Conservation (phyloP, 169 alveolate species). For the Eimeria brunetti region DNA sequence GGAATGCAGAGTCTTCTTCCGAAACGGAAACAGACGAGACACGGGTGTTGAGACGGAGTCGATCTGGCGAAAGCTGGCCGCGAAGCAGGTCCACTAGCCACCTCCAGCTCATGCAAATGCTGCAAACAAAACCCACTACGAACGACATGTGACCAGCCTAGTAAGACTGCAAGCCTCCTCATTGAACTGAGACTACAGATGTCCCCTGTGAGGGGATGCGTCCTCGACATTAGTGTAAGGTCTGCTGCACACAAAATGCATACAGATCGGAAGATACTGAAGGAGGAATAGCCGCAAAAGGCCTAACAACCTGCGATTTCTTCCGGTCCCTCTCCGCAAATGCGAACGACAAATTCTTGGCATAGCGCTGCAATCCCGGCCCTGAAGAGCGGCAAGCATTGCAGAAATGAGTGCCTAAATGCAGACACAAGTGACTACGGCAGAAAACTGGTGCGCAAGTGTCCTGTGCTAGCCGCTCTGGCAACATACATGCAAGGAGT, state of each 20-base stretch:
- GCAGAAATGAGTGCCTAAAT: background rate
- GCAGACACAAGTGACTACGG: background rate
- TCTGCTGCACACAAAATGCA: background rate
- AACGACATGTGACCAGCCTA: background rate
- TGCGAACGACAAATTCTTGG: slow-evolving; percentile 45
- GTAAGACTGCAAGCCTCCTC: background rate
- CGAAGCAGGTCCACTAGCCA: slow-evolving; percentile 73
- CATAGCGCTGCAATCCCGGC: slow-evolving; percentile 74
- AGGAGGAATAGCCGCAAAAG: slow-evolving; percentile 64
- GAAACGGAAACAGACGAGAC: slow-evolving; percentile 64
- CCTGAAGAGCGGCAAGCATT: background rate
- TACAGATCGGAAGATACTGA: slow-evolving; percentile 71
- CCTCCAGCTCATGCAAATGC: slow-evolving; percentile 69
- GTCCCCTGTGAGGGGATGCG: background rate
- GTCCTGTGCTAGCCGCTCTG: background rate
- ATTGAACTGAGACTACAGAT: background rate
- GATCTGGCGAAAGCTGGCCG: slow-evolving; percentile 45
- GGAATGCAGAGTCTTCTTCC: slow-evolving; percentile 56
- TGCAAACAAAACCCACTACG: background rate
- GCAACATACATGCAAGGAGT: slow-evolving; percentile 44
- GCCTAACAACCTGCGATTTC: slow-evolving; percentile 61
- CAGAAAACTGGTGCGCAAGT: background rate
- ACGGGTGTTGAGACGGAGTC: slow-evolving; percentile 66
- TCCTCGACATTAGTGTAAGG: background rate
- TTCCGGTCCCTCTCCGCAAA: slow-evolving; percentile 67